A percentile compares a stretch with the other conserved stretches of the same genome.
phyloP scores from a whole-genome alignment of 345 rosid species.

The Brassica napus region DNA sequence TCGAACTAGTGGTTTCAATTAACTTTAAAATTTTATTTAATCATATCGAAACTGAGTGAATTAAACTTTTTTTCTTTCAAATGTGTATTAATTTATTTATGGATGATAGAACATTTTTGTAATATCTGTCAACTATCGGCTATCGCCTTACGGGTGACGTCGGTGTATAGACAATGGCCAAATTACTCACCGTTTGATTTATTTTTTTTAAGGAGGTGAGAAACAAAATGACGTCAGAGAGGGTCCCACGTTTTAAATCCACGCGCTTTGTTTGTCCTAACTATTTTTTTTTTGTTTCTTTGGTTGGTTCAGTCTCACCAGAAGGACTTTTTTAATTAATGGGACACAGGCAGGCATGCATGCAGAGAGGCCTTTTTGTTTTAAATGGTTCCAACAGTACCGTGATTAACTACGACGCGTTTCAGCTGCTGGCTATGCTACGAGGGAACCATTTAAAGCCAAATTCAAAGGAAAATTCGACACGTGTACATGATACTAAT shows the following conservation, averaged over 20 bases:
- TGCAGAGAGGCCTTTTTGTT: slow-evolving; percentile 3
- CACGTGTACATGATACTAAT: slow-evolving; percentile 20
- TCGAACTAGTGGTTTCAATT: neutral
- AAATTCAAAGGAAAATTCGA: neutral
- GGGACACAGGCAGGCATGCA: neutral
- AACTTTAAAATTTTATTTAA: too few species aligned
- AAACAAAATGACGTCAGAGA: slow-evolving; percentile 5
- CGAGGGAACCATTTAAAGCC: neutral
- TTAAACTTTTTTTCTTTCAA: neutral
- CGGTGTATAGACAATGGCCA: slow-evolving; percentile 6
- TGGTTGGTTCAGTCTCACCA: neutral
- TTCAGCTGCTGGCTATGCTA: slow-evolving; percentile 23
- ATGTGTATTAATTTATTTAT: neutral
- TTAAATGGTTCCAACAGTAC: slow-evolving; percentile 21
- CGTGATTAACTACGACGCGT: slow-evolving; percentile 30
- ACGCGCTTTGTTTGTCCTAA: slow-evolving; percentile 32
- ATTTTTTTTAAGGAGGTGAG: neutral
- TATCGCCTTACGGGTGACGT: slow-evolving; percentile 27
- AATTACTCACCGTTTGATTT: slow-evolving; percentile 3
- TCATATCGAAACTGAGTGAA: neutral
- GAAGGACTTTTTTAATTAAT: neutral
- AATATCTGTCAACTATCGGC: slow-evolving; percentile 17
- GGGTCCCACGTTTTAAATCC: slow-evolving; percentile 26
- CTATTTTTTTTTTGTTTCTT: neutral
- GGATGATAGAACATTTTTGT: neutral